phyloP scores from a whole-genome alignment of 2,329 filamentous ascomycete species.

The Hypomyces rosellus region DNA sequence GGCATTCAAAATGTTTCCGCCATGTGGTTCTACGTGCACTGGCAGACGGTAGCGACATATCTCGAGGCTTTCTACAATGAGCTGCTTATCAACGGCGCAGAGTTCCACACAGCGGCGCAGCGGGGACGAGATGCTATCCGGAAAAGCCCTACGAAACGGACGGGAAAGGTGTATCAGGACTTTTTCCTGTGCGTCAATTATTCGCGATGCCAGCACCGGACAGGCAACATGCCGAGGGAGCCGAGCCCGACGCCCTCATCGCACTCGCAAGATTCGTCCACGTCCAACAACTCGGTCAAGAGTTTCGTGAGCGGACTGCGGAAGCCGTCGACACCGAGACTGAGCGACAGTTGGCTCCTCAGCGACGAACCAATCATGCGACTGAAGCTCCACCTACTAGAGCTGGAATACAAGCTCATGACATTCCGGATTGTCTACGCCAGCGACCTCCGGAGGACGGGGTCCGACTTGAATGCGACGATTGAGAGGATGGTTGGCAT shows the following conservation, averaged over 20 bases:
- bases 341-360: constrained; percentile 17
- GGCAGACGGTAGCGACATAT: constrained; percentile 22
- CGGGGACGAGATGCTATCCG: constrained; percentile 21
- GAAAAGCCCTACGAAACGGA: constrained; percentile 15
- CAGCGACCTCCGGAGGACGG: constrained; percentile 19
- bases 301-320: constrained; percentile 15
- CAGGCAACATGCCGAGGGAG: constrained; percentile 13
- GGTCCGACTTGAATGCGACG: constrained; percentile 16
- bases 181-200: constrained; percentile 28
- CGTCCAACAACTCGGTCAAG: constrained; percentile 17
- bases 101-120: constrained; percentile 25
- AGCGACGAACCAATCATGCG: constrained; percentile 21
- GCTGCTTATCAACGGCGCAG: constrained; percentile 19
- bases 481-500: constrained; percentile 22
- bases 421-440: constrained; percentile 23
- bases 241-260: constrained; percentile 18
- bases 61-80: constrained; percentile 22
- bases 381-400: constrained; percentile 22
- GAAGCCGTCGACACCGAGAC: constrained; percentile 17
- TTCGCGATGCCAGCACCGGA: constrained; percentile 15
- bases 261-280: constrained; percentile 17
- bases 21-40: constrained; percentile 26
- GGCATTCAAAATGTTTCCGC: constrained; percentile 22
- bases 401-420: constrained; percentile 25
- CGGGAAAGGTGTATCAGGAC: constrained; percentile 19